phyloP scores from a whole-genome alignment of 495 filamentous ascomycete species.

The Hapsidospora chrysogenum region DNA sequence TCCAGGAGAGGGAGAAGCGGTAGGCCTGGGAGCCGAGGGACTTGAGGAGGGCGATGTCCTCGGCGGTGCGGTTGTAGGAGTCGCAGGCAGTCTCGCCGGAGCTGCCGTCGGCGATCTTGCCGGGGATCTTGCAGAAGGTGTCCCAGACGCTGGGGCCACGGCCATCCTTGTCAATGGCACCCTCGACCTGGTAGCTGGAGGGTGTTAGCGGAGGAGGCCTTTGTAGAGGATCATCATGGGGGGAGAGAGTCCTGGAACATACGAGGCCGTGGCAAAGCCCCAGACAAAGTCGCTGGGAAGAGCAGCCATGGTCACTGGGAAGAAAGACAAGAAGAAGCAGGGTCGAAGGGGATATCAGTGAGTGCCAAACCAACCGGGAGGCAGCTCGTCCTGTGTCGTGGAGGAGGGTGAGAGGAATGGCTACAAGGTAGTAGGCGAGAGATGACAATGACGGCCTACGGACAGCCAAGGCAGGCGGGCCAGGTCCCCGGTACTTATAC shows the following conservation, averaged over 20 bases:
- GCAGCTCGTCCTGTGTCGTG: no score
- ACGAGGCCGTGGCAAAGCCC: slow-evolving; percentile 72
- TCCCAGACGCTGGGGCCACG: slow-evolving; percentile 65
- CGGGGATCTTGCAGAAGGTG: slow-evolving; percentile 53
- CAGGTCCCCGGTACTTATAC: no score
- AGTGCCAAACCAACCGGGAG: no score
- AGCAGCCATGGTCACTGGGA: slow-evolving; percentile 18
- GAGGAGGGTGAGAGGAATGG: no score
- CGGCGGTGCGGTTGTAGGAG: slow-evolving; percentile 54
- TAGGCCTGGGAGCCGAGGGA: slow-evolving; percentile 44
- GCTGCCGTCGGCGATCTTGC: slow-evolving; percentile 55
- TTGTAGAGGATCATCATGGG: background rate
- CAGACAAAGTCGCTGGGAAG: slow-evolving; percentile 63
- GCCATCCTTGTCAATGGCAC: slow-evolving; percentile 47
- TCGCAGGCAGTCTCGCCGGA: slow-evolving; percentile 59
- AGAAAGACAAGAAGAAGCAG: background rate
- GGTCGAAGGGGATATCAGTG: no score
- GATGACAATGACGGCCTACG: no score
- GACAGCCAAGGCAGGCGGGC: no score
- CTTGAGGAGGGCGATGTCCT: slow-evolving; percentile 61
- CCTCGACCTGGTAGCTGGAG: slow-evolving; percentile 60
- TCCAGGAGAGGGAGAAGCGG: slow-evolving; percentile 66
- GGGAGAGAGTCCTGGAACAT: slow-evolving; percentile 11
- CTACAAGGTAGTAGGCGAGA: no score
- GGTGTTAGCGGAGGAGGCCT: background rate